Base-by-base conservation (phyloP, 441 rosid species). In the Biscutella laevigata region DNA sequence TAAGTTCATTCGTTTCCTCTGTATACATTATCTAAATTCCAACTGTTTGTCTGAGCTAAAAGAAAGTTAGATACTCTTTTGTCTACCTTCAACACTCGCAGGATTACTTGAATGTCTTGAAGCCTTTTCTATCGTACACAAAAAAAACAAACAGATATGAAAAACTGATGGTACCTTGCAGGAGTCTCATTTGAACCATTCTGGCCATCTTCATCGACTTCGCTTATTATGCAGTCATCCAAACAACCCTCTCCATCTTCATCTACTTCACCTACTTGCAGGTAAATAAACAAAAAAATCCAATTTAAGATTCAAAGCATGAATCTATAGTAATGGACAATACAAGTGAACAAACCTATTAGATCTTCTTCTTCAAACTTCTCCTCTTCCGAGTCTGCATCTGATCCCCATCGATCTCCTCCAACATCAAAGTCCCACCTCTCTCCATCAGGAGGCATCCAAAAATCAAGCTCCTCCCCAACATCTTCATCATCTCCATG, bases 371-470 rank as follows among this genome's bases (percentile, higher is more conserved):
- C 84, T 33, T 39, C 77, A 36, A 47, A 57, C 46, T 63, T 79
- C 30, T 55, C 71, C 38, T 38, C 88, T 32, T 77, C 90, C 6
- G 63, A 74, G 38, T 59, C 94, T 5, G 71, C 76, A 56, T 57
- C 92, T 7, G 95, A 87, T 30, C 82, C 88, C 96, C 98, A 82
- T 26, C 95, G 64, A 72, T 78, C 92, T 39, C 76, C 77, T 45
- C 91, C 92, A 26, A 82, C 83, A 24, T 88, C 98, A 34, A 79
- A 79, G 77, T 88, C 95, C 95, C 96, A 88, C 20, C 95, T 88
- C 3, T 82, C 82, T 14, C 94, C 96, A 22, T 20, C 72, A 0
- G 94, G 89, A 33, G 96, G 96, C 68, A 88, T 70, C 98, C 98
- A 92, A 75, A 88, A 88, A 13, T 83, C 95, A 49, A 30, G 71